phyloP scores from a whole-genome alignment of 2,329 filamentous ascomycete genomes.

The Phyllosticta ampelicida region DNA sequence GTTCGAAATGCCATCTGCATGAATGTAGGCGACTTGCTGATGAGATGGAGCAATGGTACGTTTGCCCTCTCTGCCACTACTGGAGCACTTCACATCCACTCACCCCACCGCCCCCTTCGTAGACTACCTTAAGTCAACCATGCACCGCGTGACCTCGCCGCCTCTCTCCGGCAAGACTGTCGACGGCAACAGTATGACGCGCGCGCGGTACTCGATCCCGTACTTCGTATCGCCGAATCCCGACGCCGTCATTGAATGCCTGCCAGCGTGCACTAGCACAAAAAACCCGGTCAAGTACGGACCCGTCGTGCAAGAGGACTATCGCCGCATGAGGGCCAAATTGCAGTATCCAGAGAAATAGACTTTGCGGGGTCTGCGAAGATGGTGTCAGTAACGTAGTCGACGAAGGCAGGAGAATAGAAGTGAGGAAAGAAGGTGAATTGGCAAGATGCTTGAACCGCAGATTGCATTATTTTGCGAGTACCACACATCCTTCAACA shows the following conservation, averaged over 20 bases:
- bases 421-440: neutral
- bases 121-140: conserved; percentile 9
- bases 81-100: too few relatives aligned
- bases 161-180: neutral
- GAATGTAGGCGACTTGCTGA: conserved; percentile 8
- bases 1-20: conserved; percentile 9
- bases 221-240: conserved; percentile 47
- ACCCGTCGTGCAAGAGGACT: conserved; percentile 8
- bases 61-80: neutral
- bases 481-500: too few relatives aligned
- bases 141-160: conserved; percentile 5
- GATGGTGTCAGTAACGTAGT: neutral
- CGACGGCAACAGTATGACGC: conserved; percentile 34
- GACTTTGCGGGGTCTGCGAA: neutral
- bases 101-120: neutral
- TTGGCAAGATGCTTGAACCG: neutral
- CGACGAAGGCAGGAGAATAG: neutral
- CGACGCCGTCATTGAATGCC: conserved; percentile 37
- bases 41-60: conserved; percentile 10
- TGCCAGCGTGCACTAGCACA: neutral
- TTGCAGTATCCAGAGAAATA: conserved; percentile 7
- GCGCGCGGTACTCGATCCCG: conserved; percentile 47
- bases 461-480: neutral
- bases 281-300: conserved; percentile 8
- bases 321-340: conserved; percentile 8